These are phyloP conservation scores for Rhizopogon hawkerae DNA, from an alignment of 1,284 basidiomycete genomes.

Conservation along the genomic window DNA sequence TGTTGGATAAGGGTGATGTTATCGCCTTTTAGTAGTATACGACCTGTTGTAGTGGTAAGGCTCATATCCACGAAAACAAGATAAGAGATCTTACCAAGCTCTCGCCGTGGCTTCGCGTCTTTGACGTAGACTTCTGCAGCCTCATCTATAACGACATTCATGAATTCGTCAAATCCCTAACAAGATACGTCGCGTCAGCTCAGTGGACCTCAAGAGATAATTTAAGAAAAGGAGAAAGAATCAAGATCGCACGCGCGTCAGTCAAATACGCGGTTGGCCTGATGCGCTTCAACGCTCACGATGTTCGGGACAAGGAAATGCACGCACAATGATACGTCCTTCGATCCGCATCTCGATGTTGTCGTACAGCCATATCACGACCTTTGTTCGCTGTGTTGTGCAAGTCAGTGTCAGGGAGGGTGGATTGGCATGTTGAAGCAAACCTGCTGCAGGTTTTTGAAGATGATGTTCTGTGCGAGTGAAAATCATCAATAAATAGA, in stretches of 20 bases:
- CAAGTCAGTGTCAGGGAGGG: slow-evolving; percentile 11
- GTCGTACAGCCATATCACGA: slow-evolving; percentile 95
- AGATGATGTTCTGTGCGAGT: slow-evolving; percentile 84
- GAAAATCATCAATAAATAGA: slow-evolving; percentile 15
- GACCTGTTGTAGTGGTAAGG: slow-evolving; percentile 44
- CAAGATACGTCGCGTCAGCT: slow-evolving; percentile 9
- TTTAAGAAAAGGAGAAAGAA: slow-evolving; percentile 1
- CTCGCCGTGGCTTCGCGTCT: slow-evolving; percentile 74
- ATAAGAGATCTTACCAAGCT: slow-evolving; percentile 48
- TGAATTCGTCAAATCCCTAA: slow-evolving; percentile 99
- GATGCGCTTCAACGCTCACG: slow-evolving; percentile 21
- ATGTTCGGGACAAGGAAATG: slow-evolving; percentile 15
- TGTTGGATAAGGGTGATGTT: slow-evolving; percentile 94
- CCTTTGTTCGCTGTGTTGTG: slow-evolving; percentile 62
- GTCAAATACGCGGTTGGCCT: slow-evolving; percentile 15
- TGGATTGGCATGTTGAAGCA: not conserved
- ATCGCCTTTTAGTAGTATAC: slow-evolving; percentile 90
- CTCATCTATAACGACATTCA: slow-evolving; percentile 98
- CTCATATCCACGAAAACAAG: not conserved
- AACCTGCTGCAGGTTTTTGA: slow-evolving; percentile 93
- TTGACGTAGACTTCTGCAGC: slow-evolving; percentile 90
- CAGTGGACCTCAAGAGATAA: slow-evolving; percentile 1
- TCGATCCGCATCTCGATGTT: slow-evolving; percentile 96
- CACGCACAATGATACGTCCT: slow-evolving; percentile 89
- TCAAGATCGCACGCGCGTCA: slow-evolving; percentile 1